These are phyloP conservation scores for Globisporangium spinosum DNA, from an alignment of 352 stramenopile genomes.

Conservation along the genomic window DNA sequence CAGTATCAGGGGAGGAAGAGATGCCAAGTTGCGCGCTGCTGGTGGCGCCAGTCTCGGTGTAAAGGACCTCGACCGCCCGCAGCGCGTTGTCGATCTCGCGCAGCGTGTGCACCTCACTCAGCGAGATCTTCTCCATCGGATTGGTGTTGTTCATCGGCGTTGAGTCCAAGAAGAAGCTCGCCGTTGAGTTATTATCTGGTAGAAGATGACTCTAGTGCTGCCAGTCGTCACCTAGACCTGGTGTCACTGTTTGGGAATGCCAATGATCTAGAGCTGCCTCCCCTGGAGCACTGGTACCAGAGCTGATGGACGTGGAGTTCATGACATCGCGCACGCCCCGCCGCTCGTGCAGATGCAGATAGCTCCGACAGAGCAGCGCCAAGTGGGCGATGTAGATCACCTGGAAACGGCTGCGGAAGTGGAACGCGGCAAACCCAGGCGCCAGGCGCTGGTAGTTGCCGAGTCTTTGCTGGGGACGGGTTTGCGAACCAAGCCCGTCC, in stretches of 20 bases:
- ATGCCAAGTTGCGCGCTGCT: not conserved
- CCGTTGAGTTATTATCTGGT: not conserved
- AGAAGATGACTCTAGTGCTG: not conserved
- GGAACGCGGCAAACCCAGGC: slow-evolving; percentile 29
- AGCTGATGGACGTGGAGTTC: slow-evolving; percentile 20
- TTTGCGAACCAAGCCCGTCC: not conserved
- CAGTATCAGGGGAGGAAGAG: not conserved
- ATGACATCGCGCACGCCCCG: slow-evolving; percentile 33
- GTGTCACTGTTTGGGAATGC: not conserved
- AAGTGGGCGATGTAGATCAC: slow-evolving; percentile 42
- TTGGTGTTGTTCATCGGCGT: slow-evolving; percentile 1
- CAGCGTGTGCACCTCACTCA: slow-evolving; percentile 32
- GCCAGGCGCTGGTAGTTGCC: slow-evolving; percentile 28
- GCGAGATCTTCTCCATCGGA: slow-evolving; percentile 35
- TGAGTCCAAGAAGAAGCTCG: slow-evolving; percentile 8
- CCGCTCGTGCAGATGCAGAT: slow-evolving; percentile 41
- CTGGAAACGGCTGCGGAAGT: slow-evolving; percentile 25
- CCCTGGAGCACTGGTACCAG: not conserved
- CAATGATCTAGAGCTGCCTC: not conserved
- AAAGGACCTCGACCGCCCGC: slow-evolving; percentile 37
- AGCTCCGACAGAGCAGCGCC: slow-evolving; percentile 37
- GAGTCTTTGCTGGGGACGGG: not conserved
- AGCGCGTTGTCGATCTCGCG: slow-evolving; percentile 34
- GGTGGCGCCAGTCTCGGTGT: slow-evolving; percentile 25
- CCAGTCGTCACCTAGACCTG: slow-evolving; percentile 2